Evolutionary conservation across 441 rosid species (phyloP), one percentile per base, ranked within the genome.

Genomic region (Gossypium gossypioides): DNA sequence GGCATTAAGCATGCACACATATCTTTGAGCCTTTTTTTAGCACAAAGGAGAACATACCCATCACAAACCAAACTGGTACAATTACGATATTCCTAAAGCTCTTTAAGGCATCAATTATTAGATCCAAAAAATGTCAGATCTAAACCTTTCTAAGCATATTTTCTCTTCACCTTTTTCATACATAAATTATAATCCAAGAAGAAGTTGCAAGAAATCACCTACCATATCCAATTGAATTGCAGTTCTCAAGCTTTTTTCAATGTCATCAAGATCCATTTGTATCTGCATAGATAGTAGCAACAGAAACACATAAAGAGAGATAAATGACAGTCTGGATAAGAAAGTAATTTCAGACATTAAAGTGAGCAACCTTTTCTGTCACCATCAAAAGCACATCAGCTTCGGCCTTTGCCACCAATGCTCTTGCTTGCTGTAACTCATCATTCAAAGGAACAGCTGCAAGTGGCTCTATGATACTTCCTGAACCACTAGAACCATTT

Each of bases 371-470:
- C 96, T 88, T 89, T 82, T 86, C 87, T 74, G 96, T 87, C 75
- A 94, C 74, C 83, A 79, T 87, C 68, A 86, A 68, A 64, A 91
- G 94, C 81, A 90, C 88, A 19, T 86, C 96, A 72, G 83, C 85
- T 85, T 94, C 97, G 55, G 97, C 97, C 83, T 86, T 84, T 65
- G 91, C 84, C 75, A 83, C 91, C 57, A 77, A 78, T 77, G 82
- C 89, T 81, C 91, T 88, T 24, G 94, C 96, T 75, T 75, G 83
- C 80, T 90, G 89, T 80, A 94, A 79, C 76, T 94, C 97, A 74
- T 90, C 99, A 72, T 94, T 92, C 76, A 92, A 79, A 76, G 92
- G 84, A 76, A 90, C 89, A 4, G 93, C 97, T 57, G 84, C 75
- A 21, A 92, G 82, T 76, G 97, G 99, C 86, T 94, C 97, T 9